Base-by-base conservation (phyloP, 495 filamentous ascomycete species). In the Trichocladium uniseriatum region DNA sequence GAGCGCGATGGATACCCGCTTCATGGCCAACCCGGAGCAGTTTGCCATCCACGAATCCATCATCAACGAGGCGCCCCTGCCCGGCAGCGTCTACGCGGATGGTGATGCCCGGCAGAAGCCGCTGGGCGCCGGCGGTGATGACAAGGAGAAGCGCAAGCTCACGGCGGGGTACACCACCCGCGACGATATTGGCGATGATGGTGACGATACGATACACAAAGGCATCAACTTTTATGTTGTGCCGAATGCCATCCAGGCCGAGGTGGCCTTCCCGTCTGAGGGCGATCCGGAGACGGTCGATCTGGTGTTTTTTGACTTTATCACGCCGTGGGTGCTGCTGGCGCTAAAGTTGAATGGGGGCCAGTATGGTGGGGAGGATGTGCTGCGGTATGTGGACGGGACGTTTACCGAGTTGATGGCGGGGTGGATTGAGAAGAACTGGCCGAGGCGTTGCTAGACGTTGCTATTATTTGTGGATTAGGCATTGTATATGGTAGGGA, bases 251-350 rank as follows among this genome's bases (percentile, higher is more conserved):
- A 79, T 97, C 51, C 84, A 87, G 58, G 62, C 81, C 1, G 61
- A 82, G 39, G 71, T 85, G 29, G 68, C 59, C 2, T 80, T 87
- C 49, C 67, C 78, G 1, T 61, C 63, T 5, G 60, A 59, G 16
- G 48, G 43, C 2, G 69, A 75, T 13, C 86, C 90, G 0, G 76
- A 82, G 56, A 82, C 54, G 0, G 84, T 97, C 2, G 91, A 96
- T 61, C 55, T 98, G 5, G 81, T 96, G 19, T 98, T 92, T 62
- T 74, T 91, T 39, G 89, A 94, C 56, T 98, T 96, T 54, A 83
- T 97, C 42, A 76, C 94, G 65, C 76, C 77, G 32, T 87, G 83
- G 73, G 70, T 96, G 42, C 58, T 89, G 38, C 61, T 84, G 3
- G 92, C 86, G 16, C 67, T 95, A 35, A 69, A 69, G 52, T 84